phyloP scores from a whole-genome alignment of 1,284 basidiomycete genomes.

The Puccinia coronata region DNA sequence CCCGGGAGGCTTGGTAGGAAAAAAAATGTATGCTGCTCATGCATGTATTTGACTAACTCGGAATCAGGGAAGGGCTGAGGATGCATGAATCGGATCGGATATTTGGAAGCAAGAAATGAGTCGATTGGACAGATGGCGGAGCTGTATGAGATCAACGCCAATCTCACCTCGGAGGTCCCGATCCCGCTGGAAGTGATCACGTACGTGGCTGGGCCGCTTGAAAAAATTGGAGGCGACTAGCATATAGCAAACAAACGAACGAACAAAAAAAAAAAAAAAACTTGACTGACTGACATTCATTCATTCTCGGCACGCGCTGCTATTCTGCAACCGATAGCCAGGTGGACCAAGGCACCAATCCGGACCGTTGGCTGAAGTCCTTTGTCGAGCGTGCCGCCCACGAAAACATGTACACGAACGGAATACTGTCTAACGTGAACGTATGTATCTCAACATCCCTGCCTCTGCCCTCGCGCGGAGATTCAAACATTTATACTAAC shows the following conservation, averaged over 20 bases:
- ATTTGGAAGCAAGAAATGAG: constrained; percentile 33
- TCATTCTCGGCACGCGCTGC: not conserved
- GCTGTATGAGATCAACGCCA: constrained; percentile 33
- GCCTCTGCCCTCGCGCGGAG: too few species aligned
- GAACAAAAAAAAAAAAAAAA: too few species aligned
- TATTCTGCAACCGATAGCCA: not conserved
- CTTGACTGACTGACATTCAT: not conserved
- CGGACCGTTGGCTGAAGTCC: constrained; percentile 44
- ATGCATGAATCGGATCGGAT: not conserved
- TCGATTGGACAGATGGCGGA: constrained; percentile 42
- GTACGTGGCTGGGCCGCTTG: constrained; percentile 7
- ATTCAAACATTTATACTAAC: too few species aligned
- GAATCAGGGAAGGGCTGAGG: not conserved
- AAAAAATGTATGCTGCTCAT: constrained; percentile 32
- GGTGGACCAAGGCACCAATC: constrained; percentile 43
- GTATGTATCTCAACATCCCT: not conserved
- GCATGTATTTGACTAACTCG: not conserved
- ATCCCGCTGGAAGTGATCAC: constrained; percentile 43
- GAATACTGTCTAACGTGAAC: constrained; percentile 40
- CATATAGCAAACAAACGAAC: too few species aligned
- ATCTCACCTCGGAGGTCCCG: constrained; percentile 28
- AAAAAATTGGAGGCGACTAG: not conserved
- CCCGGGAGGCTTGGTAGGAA: constrained; percentile 41
- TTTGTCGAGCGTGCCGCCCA: constrained; percentile 46
- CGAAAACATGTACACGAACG: constrained; percentile 49